Evolutionary conservation across 2,329 filamentous ascomycete species (phyloP).

Genomic region (Fulvia fulva): DNA sequence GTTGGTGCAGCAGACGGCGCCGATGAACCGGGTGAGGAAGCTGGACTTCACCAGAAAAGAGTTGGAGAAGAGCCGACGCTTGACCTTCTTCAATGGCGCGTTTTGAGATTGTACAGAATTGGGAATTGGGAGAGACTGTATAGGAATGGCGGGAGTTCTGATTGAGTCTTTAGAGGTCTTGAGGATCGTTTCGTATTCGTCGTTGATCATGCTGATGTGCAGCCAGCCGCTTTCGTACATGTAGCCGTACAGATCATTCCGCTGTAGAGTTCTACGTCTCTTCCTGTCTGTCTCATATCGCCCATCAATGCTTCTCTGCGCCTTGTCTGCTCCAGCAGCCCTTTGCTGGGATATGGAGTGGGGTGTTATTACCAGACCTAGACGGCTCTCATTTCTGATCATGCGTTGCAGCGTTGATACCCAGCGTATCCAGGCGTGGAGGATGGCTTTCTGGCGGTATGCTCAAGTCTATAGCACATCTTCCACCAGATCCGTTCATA

Average conservation of each 20-base stretch:
- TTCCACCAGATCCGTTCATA: neutral
- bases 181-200: neutral
- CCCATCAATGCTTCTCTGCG: neutral
- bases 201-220: neutral
- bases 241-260: neutral
- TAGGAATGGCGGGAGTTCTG: neutral
- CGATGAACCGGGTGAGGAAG: slow-evolving; percentile 32
- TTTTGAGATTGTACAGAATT: slow-evolving; percentile 1
- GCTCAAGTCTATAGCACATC: neutral
- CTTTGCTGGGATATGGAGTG: neutral
- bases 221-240: neutral
- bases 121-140: neutral
- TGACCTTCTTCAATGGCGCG: slow-evolving; percentile 28
- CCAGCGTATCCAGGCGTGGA: neutral
- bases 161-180: neutral
- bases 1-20: slow-evolving; percentile 34
- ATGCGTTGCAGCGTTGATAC: neutral
- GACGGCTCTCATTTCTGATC: neutral
- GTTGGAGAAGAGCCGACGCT: slow-evolving; percentile 25
- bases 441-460: neutral
- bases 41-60: slow-evolving; percentile 27
- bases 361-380: neutral
- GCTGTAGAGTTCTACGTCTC: neutral
- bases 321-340: neutral
- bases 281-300: neutral